Base-by-base conservation (phyloP, 768 basidiomycete species). In the Termitomyces eurrhizus region DNA sequence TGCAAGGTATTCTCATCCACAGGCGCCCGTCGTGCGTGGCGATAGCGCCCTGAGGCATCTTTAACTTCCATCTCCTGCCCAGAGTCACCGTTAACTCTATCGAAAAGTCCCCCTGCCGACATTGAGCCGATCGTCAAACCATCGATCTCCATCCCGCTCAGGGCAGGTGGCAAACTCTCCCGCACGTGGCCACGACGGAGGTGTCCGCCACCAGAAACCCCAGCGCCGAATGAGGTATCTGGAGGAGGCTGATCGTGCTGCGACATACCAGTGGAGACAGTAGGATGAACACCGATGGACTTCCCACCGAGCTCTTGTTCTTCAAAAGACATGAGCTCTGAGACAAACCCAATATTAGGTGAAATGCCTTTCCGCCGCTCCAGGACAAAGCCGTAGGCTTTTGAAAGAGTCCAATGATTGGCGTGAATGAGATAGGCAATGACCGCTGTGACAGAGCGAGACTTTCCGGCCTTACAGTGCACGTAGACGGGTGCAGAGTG, bases 341-440 rank as follows among this genome's bases (percentile, higher is more conserved):
- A 93, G 48, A 98, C 94, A 73, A 98, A 98, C 7, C 96, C 96
- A 63, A 98, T 96, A 70, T 97, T 98, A 11, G 95, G 96, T 14
- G 92, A 95, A 65, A 98, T 96, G 64, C 94, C 94, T 66, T 93
- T 93, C 39, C 96, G 86, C 9, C 94, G 85, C 67, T 95, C 95
- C 44, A 93, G 82, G 29, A 98, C 95, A 69, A 94, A 97, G 0
- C 88, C 77, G 70, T 98, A 98, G 1, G 96, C 93, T 41, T 86
- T 85, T 36, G 93, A 90, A 45, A 98, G 83, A 21, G 94, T 91
- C 96, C 96, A 98, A 69, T 95, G 94, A 69, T 97, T 95, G 11
- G 95, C 92, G 67, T 97, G 95, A 64, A 98, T 97, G 59, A 98
- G 89, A 71, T 97, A 98, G 2, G 93, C 95, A 79, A 98, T 93